Base-by-base conservation (phyloP, 2,329 filamentous ascomycete species). In the Penicillium frequentans region DNA sequence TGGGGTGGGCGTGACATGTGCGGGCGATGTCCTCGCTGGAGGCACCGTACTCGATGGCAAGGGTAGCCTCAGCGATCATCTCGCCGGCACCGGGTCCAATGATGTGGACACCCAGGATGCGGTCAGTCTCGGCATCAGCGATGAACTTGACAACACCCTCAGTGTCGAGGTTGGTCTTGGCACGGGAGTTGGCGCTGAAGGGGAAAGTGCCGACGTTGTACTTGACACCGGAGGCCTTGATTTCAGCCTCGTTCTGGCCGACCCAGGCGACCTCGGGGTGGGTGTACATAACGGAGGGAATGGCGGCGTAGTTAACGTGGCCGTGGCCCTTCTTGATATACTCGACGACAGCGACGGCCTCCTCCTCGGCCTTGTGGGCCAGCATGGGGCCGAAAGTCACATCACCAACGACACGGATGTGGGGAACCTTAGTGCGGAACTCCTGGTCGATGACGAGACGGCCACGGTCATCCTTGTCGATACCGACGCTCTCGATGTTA, bases 221-320 rank as follows among this genome's bases (percentile, higher is more conserved):
- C 73, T 95, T 91, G 71, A 96, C 86, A 63, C 91, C 91, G 62
- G 89, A 84, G 65, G 87, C 86, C 85, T 98, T 97, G 64, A 99
- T 84, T 68, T 99, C 95, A 74, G 93, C 90, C 83, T 99, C 95
- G 76, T 88, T 97, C 83, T 97, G 93, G 57, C 95, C 95, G 47
- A 99, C 95, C 95, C 95, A 99, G 35, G 95, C 92, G 64, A 98
- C 95, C 79, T 99, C 95, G 33, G 95, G 95, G 81, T 97, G 89
- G 11, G 95, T 98, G 86, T 99, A 99, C 95, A 99, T 99, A 80
- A 99, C 95, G 33, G 91, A 95, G 64, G 95, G 95, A 73, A 99
- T 99, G 77, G 90, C 91, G 71, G 87, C 91, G 81, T 99, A 99
- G 88, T 99, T 99, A 80, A 99, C 95, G 79, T 99, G 95, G 57